Evolutionary conservation across 805 yeast species (phyloP).

Genomic region (Candida suzukii): DNA sequence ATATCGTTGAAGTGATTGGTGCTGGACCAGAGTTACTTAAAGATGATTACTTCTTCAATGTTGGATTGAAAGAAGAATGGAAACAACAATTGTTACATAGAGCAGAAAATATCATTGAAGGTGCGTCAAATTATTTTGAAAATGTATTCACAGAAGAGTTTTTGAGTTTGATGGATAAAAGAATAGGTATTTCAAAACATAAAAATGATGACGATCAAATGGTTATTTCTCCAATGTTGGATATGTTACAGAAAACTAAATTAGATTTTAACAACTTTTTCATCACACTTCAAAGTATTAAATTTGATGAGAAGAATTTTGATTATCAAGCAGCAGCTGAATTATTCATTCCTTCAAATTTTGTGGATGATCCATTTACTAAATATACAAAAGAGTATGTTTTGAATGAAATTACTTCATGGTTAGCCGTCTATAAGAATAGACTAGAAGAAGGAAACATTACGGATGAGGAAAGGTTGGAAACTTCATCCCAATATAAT

Average conservation of each 20-base stretch:
- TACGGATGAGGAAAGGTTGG: conserved; percentile 24
- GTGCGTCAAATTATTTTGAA: conserved; percentile 60
- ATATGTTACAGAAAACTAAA: conserved; percentile 50
- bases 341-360: conserved; percentile 21
- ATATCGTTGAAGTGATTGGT: conserved; percentile 74
- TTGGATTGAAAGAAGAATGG: conserved; percentile 39
- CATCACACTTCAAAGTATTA: conserved; percentile 45
- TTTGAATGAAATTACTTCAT: conserved; percentile 32
- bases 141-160: conserved; percentile 53
- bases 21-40: conserved; percentile 50
- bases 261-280: conserved; percentile 82
- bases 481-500: conserved; percentile 42
- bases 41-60: conserved; percentile 30
- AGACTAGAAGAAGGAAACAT: conserved; percentile 29
- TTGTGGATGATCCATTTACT: conserved; percentile 17
- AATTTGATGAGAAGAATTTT: conserved; percentile 24
- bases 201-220: conserved; percentile 33
- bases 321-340: conserved; percentile 22
- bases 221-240: conserved; percentile 54
- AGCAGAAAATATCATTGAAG: conserved; percentile 58
- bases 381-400: conserved; percentile 31
- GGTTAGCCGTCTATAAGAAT: conserved; percentile 45
- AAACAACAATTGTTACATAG: conserved; percentile 46
- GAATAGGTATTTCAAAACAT: conserved; percentile 58
- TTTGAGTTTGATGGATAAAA: conserved; percentile 44